Evolutionary conservation across 805 yeast species (phyloP).

Genomic region (Yamadazyma philogaea): DNA sequence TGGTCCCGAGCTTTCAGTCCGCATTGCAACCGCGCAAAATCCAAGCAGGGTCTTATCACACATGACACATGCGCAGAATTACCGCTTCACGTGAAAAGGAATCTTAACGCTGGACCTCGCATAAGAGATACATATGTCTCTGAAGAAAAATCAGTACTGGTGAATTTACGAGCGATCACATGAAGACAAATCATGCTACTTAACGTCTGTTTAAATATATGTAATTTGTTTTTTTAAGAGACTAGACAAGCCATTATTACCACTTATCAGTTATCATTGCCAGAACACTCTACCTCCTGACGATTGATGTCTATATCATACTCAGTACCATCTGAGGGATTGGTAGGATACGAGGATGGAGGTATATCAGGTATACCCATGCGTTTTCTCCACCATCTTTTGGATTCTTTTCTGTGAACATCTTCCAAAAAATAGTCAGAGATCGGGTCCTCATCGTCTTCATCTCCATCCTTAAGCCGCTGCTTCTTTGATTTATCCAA

Average conservation of each 20-base stretch:
- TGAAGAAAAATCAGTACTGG: no score
- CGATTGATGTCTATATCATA: constrained; percentile 13
- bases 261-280: no score
- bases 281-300: neutral
- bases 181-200: no score
- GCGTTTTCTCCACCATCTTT: constrained; percentile 51
- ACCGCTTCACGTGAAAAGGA: no score
- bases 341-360: neutral
- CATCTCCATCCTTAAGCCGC: constrained; percentile 14
- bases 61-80: no score
- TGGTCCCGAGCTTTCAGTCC: neutral
- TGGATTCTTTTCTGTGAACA: constrained; percentile 50
- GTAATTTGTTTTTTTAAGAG: neutral
- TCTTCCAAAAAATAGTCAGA: constrained; percentile 41
- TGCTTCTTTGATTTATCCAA: constrained; percentile 11
- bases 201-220: no score
- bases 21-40: no score
- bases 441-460: constrained; percentile 16
- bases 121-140: no score
- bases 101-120: no score
- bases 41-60: no score
- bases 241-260: neutral
- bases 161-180: no score
- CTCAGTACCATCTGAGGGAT: constrained; percentile 12
- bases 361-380: constrained; percentile 17